Base-by-base conservation (phyloP, 2,329 filamentous ascomycete genomes). In the Thielaviopsis musarum region DNA sequence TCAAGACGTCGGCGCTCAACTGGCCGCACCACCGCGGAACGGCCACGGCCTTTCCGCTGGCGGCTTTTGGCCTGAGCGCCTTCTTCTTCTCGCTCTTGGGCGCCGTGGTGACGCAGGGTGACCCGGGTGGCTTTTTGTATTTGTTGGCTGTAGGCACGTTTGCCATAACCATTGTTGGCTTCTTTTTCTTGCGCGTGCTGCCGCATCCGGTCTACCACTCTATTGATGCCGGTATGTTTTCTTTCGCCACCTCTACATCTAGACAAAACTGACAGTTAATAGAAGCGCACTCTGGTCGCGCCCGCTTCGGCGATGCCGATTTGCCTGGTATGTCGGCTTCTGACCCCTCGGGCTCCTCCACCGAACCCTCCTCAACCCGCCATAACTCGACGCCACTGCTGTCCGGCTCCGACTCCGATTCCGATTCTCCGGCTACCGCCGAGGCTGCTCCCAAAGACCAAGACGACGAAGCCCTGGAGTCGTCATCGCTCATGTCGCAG, bases 1-100 rank as follows among this genome's bases (percentile, higher is more conserved):
- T 98, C 68, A 98, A 98, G 69, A 75, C 75, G 68, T 91, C 87
- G 56, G 91, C 91, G 10, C 78, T 93, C 64, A 96, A 96, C 71
- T 96, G 91, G 82, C 91, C 91, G 13, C 81, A 85, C 61, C 86
- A 95, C 69, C 82, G 93, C 64, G 93, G 93, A 59, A 95, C 91
- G 3, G 93, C 93, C 5, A 97, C 93, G 5, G 91, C 91, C 1
- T 93, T 97, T 66, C 91, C 93, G 5, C 73, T 97, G 59, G 88
- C 93, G 60, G 91, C 88, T 2, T 97, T 97, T 68, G 93, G 93
- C 2, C 74, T 98, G 60, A 96, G 91, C 69, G 93, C 93, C 59
- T 93, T 98, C 72, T 95, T 97, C 75, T 98, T 96, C 73, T 91
- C 93, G 0, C 77, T 84, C 2, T 72, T 94, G 38, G 88, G 89